A percentile compares a stretch with the other conserved stretches of the same genome.
Evolutionary conservation across 352 stramenopile species (phyloP).

Genomic region (Globisporangium ultimum): DNA sequence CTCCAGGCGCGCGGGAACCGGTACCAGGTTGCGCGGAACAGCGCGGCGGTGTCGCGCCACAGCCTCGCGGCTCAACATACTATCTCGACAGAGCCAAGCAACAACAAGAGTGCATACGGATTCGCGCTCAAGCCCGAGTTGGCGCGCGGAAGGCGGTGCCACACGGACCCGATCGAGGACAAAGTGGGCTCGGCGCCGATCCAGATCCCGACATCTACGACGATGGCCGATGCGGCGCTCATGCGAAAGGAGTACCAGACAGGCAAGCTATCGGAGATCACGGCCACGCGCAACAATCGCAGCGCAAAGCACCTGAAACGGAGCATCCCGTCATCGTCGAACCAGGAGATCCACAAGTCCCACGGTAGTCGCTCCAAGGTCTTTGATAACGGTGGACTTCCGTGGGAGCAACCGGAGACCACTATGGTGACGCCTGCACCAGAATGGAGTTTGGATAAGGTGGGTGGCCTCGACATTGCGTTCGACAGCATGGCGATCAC

Average conservation of each 20-base stretch:
- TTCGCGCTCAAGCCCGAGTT: conserved; percentile 20
- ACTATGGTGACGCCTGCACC: conserved; percentile 25
- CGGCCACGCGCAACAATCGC: conserved; percentile 9
- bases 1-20: conserved; percentile 19
- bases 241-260: neutral
- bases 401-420: conserved; percentile 58
- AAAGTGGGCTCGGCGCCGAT: conserved; percentile 52
- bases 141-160: conserved; percentile 24
- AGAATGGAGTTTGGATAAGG: neutral
- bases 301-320: conserved; percentile 20
- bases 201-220: conserved; percentile 39
- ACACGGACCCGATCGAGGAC: conserved; percentile 31
- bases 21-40: conserved; percentile 10
- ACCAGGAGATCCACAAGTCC: conserved; percentile 5
- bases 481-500: conserved; percentile 23
- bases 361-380: too few relatives aligned
- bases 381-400: conserved; percentile 15
- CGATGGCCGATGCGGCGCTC: too few relatives aligned
- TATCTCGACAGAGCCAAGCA: neutral
- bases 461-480: conserved; percentile 8
- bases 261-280: conserved; percentile 19
- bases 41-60: neutral
- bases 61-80: neutral
- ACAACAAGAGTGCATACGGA: conserved; percentile 11
- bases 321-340: neutral